Conservation (phyloP, 1,284 basidiomycete species). For the Cutaneotrichosporon spelunceum region DNA sequence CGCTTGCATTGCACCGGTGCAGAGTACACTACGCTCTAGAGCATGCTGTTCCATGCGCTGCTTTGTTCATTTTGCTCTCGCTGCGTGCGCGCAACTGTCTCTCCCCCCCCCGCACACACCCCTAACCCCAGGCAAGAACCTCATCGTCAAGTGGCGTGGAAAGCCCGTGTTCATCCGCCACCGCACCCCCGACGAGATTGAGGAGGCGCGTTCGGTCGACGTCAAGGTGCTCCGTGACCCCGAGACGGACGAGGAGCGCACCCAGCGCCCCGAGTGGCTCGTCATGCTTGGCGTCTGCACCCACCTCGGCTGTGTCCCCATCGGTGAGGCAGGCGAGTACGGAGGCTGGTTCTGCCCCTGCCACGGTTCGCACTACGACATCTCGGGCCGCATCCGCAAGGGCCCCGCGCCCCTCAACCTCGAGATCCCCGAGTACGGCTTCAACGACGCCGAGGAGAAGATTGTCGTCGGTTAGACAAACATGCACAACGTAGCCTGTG, state of each 20-base stretch:
- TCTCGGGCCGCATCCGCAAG: constrained; percentile 83
- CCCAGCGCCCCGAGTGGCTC: constrained; percentile 96
- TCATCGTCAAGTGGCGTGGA: constrained; percentile 98
- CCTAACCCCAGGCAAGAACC: constrained; percentile 51
- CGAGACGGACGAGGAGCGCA: constrained; percentile 79
- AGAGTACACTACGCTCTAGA: too few relatives aligned
- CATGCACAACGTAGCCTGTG: constrained; percentile 2
- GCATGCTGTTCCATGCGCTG: too few relatives aligned
- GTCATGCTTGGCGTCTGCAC: constrained; percentile 98
- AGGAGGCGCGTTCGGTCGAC: constrained; percentile 82
- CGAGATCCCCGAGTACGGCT: constrained; percentile 82
- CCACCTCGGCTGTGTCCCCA: constrained; percentile 98
- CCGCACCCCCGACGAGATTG: constrained; percentile 86
- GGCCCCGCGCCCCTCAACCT: constrained; percentile 95
- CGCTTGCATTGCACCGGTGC: too few relatives aligned
- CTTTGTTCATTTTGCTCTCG: too few relatives aligned
- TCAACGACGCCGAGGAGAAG: constrained; percentile 84
- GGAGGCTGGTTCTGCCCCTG: constrained; percentile 99
- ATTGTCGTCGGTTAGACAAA: constrained; percentile 75
- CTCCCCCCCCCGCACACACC: too few relatives aligned
- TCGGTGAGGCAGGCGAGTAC: constrained; percentile 95
- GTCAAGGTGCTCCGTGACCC: constrained; percentile 90
- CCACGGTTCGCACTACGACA: constrained; percentile 94
- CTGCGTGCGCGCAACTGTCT: too few relatives aligned
- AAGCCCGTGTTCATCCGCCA: constrained; percentile 99